These are phyloP conservation scores for Raddia guianensis DNA, from an alignment of 176 grass and related monocot genomes.

Conservation along the genomic window DNA sequence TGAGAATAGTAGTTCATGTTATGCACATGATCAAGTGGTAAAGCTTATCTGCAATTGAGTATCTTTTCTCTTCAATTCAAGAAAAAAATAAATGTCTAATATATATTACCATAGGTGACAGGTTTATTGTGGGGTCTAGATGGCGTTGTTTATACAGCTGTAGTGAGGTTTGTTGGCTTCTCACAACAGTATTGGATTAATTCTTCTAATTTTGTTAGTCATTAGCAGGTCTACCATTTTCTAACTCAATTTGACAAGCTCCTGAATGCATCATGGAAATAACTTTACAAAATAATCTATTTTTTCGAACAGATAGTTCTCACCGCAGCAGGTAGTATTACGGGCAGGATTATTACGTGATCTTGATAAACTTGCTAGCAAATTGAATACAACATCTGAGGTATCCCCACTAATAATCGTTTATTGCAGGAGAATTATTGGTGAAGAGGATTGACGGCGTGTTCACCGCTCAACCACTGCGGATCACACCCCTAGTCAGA, in stretches of 20 bases:
- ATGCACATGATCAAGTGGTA: conserved; percentile 94
- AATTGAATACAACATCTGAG: neutral
- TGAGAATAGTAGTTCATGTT: conserved; percentile 49
- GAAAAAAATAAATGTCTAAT: conserved; percentile 31
- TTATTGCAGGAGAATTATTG: too few relatives aligned
- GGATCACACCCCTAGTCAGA: too few relatives aligned
- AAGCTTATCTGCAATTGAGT: conserved; percentile 41
- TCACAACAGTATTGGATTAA: neutral
- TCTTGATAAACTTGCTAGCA: neutral
- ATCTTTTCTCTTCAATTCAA: conserved; percentile 28
- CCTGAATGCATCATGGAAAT: conserved; percentile 6
- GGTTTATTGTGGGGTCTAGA: conserved; percentile 79
- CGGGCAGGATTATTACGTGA: neutral
- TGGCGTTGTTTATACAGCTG: conserved; percentile 86
- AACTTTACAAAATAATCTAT: neutral
- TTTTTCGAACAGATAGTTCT: neutral
- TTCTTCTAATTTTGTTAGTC: neutral
- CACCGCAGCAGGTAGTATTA: neutral
- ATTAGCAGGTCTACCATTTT: conserved; percentile 6
- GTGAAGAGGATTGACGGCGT: too few relatives aligned
- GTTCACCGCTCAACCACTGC: too few relatives aligned
- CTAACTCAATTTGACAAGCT: conserved; percentile 2
- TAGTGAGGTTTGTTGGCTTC: conserved; percentile 72
- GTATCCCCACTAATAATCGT: too few relatives aligned
- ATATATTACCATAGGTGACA: conserved; percentile 71